Conservation (phyloP, 495 filamentous ascomycete species). For the Penicillium arizonense region DNA sequence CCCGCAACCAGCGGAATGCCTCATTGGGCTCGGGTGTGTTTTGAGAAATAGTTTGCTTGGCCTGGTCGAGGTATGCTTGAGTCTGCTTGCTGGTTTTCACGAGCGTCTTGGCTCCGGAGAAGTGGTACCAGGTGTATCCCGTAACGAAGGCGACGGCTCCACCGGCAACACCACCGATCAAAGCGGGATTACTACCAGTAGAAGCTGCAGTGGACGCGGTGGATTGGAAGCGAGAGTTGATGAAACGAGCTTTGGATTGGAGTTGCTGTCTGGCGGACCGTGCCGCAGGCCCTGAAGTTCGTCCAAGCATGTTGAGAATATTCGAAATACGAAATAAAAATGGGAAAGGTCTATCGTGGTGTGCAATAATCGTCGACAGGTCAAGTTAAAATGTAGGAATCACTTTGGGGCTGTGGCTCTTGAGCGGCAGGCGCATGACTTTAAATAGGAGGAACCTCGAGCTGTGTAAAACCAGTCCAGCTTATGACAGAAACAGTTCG, state of each 20-base stretch:
- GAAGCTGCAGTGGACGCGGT: constrained; percentile 29
- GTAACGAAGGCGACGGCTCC: constrained; percentile 49
- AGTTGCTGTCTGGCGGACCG: constrained; percentile 15
- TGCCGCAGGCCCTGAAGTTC: neutral
- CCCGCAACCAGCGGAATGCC: constrained; percentile 54
- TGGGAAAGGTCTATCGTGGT: too few species aligned
- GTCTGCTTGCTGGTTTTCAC: constrained; percentile 48
- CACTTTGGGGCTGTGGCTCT: too few species aligned
- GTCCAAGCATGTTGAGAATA: neutral
- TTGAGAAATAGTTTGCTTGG: constrained; percentile 49
- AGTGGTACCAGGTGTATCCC: constrained; percentile 53
- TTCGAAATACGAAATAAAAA: neutral
- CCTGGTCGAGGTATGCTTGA: constrained; percentile 51
- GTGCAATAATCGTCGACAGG: too few species aligned
- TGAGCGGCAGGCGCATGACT: too few species aligned
- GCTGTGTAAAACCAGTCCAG: too few species aligned
- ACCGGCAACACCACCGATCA: constrained; percentile 47
- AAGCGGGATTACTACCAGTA: constrained; percentile 21
- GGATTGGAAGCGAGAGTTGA: constrained; percentile 42
- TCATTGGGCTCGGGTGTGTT: constrained; percentile 57
- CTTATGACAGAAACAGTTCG: too few species aligned
- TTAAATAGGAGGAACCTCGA: too few species aligned
- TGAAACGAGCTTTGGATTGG: constrained; percentile 7
- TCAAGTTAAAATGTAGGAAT: too few species aligned
- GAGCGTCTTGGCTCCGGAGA: constrained; percentile 57